Evolutionary conservation across 495 filamentous ascomycete genomes (phyloP).

Genomic region (Darksidea phi): DNA sequence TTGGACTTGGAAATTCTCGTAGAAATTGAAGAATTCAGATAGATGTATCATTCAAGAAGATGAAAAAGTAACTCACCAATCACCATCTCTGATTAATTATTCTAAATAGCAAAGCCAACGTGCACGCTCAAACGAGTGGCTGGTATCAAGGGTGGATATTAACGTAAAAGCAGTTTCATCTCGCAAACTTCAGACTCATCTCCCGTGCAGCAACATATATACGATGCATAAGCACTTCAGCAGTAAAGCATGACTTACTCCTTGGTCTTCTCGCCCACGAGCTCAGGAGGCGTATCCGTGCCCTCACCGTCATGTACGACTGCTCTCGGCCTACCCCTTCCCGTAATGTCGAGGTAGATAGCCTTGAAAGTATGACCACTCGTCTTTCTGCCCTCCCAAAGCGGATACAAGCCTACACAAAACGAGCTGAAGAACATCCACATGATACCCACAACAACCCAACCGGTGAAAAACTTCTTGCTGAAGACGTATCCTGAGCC

Average conservation of each 20-base stretch:
- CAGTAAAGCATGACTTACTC: neutral
- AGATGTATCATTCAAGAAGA: too few species aligned
- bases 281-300: slow-evolving; percentile 35
- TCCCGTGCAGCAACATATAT: neutral
- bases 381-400: slow-evolving; percentile 75
- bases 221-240: neutral
- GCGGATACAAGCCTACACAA: slow-evolving; percentile 73
- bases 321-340: slow-evolving; percentile 49
- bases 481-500: slow-evolving; percentile 83
- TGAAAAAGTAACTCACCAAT: too few species aligned
- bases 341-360: slow-evolving; percentile 68
- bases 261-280: slow-evolving; percentile 25
- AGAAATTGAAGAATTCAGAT: too few species aligned
- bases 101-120: neutral
- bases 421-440: slow-evolving; percentile 77
- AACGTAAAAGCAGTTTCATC: slow-evolving; percentile 11
- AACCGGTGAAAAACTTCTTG: slow-evolving; percentile 89
- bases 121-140: slow-evolving; percentile 17
- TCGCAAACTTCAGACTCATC: neutral
- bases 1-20: too few species aligned
- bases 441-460: slow-evolving; percentile 80
- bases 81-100: too few species aligned
- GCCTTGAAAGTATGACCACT: slow-evolving; percentile 62
- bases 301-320: slow-evolving; percentile 37
- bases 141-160: slow-evolving; percentile 15